Evolutionary conservation across 768 basidiomycete species (phyloP), one percentile per base, ranked within the genome.

Genomic region (Ephemerocybe angulata): DNA sequence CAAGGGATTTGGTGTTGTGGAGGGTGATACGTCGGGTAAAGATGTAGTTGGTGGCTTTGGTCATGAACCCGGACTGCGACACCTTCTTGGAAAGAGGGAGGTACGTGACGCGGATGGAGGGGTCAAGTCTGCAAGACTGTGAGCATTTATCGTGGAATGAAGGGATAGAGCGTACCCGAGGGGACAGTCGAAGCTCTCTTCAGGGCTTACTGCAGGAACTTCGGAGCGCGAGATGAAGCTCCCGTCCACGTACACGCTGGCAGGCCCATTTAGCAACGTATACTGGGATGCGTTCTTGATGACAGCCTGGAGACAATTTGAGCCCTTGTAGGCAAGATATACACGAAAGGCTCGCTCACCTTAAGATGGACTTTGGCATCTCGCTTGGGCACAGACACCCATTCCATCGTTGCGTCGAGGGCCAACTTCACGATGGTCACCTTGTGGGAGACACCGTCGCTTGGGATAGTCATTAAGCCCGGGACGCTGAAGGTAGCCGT

Each of bases 241-340:
- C 33, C 80, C 80, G 62, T 85, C 79, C 29, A 84, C 71, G 60
- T 81, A 84, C 0, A 83, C 73, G 57, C 73, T 79, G 0, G 78
- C 76, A 0, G 62, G 56, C 0, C 84, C 83, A 1, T 67, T 59
- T 5, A 85, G 69, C 1, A 85, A 62, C 3, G 77, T 75, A 56
- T 81, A 82, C 24, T 79, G 76, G 5, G 79, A 81, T 13, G 74
- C 74, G 57, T 84, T 85, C 63, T 74, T 76, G 54, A 85, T 74
- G 48, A 67, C 74, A 19, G 74, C 76, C 75, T 81, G 58, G 25
- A 31, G 17, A 40, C 13, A 22, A 7, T n/a, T 28, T 28, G 27
- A 41, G 27, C 38, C 40, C 29, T 27, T 17, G 4, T 15, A 3
- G 10, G 10, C 28, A 41, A 21, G 37, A 42, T n/a, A 19, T 15